Base-by-base conservation (phyloP, 2,329 filamentous ascomycete species). In the Penicillium sumatraense region DNA sequence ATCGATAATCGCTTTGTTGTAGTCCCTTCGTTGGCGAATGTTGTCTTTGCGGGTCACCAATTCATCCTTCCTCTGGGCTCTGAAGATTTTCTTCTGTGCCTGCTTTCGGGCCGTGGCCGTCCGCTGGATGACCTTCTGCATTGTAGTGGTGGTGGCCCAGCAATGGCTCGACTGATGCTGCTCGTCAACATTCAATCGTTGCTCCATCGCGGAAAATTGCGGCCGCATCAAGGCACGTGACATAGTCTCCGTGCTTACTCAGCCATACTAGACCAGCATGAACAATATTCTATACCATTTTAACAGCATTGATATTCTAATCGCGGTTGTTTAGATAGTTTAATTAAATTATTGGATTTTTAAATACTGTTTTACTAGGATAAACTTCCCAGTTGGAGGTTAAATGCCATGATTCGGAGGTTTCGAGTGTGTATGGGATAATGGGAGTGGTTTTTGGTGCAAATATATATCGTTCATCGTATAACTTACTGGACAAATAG, bases 111-210 rank as follows among this genome's bases (percentile, higher is more conserved):
- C 88, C 72, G 88, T 80, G 53, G 82, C 78, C 51, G 87, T 86
- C 64, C 87, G 85, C 67, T 84, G 84, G 59, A 87, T 79, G 60
- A 91, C 80, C 75, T 88, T 89, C 77, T 91, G 86, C 89, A 91
- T 91, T 60, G 61, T 75, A 68, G 58, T 54, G 36, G 60, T 54
- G 54, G 64, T 63, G 61, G 65, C 62, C 57, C 64, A 65, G 68
- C 68, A 70, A 70, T 72, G 66, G 66, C 65, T 64, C 58, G 56
- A 57, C 49, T 46, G 56, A 49, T 59, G 64, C 59, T 58, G 53
- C 53, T 63, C 53, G 45, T 54, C 57, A 56, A 57, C 46, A 48
- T 21, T 51, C 56, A 49, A n/a, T n/a, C n/a, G n/a, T n/a, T n/a
- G n/a, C n/a, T n/a, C 51, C 29, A 53, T 54, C 56, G 58, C 58